These are phyloP conservation scores for Moesziomyces antarcticus DNA, from an alignment of 1,284 basidiomycete species.

Conservation along the genomic window DNA sequence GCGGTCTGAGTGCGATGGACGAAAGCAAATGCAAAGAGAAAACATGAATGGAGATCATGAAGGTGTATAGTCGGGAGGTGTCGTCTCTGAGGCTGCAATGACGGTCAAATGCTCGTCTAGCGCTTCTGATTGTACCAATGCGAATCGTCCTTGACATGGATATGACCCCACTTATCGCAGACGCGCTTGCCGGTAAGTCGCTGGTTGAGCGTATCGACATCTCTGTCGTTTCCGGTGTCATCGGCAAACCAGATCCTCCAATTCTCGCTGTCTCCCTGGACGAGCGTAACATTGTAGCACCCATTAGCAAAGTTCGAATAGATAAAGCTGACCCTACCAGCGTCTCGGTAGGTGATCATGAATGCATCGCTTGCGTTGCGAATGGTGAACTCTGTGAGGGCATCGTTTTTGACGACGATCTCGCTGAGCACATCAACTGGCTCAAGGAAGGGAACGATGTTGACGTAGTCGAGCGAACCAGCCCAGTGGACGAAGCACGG, in stretches of 20 bases:
- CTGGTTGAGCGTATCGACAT: constrained; percentile 1
- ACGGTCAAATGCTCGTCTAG: no score
- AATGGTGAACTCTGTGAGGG: constrained; percentile 4
- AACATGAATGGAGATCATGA: no score
- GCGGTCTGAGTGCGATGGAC: no score
- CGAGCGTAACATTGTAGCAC: not conserved
- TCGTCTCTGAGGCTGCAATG: no score
- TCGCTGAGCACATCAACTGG: no score
- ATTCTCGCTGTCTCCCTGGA: not conserved
- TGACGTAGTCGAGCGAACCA: no score
- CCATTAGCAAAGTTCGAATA: constrained; percentile 4
- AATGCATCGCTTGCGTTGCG: not conserved
- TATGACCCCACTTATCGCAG: constrained; percentile 13
- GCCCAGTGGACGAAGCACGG: no score
- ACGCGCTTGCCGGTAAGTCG: not conserved
- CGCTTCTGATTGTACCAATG: no score
- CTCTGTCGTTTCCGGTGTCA: not conserved
- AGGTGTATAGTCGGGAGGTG: no score
- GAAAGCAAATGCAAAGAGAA: no score
- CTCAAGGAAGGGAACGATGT: no score
- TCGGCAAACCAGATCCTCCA: constrained; percentile 7
- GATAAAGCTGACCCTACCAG: not conserved
- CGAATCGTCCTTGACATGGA: constrained; percentile 9
- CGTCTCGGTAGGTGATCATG: constrained; percentile 3
- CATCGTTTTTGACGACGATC: no score